phyloP scores from a whole-genome alignment of 495 filamentous ascomycete genomes.

The Aspergillus biplanus region DNA sequence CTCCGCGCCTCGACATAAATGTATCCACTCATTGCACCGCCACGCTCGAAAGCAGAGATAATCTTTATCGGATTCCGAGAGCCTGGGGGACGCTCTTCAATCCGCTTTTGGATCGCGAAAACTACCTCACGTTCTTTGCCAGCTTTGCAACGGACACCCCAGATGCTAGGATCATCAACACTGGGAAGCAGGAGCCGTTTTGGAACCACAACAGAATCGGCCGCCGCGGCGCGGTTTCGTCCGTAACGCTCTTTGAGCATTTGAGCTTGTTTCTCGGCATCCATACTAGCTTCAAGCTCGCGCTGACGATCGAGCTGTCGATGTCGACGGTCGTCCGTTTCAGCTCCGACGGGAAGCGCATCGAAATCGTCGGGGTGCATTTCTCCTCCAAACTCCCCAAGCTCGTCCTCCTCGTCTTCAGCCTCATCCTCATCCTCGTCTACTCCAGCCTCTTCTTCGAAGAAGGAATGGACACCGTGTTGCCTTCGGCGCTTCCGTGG shows the following conservation, averaged over 20 bases:
- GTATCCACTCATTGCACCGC: conserved; percentile 85
- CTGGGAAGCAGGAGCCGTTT: conserved; percentile 87
- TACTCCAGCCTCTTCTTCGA: conserved; percentile 96
- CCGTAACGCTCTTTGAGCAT: conserved; percentile 84
- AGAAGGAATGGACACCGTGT: conserved; percentile 74
- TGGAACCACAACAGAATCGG: conserved; percentile 70
- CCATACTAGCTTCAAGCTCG: conserved; percentile 79
- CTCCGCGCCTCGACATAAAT: conserved; percentile 91
- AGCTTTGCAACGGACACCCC: conserved; percentile 89
- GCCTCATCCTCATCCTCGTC: conserved; percentile 93
- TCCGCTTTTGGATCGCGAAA: conserved; percentile 81
- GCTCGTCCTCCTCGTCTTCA: conserved; percentile 84
- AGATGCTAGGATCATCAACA: conserved; percentile 94
- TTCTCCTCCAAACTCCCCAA: conserved; percentile 83
- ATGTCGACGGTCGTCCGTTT: conserved; percentile 88
- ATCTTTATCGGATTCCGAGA: conserved; percentile 78
- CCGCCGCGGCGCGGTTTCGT: conserved; percentile 60
- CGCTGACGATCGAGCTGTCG: conserved; percentile 91
- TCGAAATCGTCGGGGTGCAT: conserved; percentile 87
- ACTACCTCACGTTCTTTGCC: conserved; percentile 94
- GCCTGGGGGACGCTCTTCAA: conserved; percentile 70
- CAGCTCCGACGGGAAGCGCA: conserved; percentile 76
- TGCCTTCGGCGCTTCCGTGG: conserved; percentile 75
- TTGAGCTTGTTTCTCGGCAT: conserved; percentile 91
- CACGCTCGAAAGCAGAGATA: conserved; percentile 87